Evolutionary conservation across 2,329 filamentous ascomycete species (phyloP).

Genomic region (Cyclaneusma minus): DNA sequence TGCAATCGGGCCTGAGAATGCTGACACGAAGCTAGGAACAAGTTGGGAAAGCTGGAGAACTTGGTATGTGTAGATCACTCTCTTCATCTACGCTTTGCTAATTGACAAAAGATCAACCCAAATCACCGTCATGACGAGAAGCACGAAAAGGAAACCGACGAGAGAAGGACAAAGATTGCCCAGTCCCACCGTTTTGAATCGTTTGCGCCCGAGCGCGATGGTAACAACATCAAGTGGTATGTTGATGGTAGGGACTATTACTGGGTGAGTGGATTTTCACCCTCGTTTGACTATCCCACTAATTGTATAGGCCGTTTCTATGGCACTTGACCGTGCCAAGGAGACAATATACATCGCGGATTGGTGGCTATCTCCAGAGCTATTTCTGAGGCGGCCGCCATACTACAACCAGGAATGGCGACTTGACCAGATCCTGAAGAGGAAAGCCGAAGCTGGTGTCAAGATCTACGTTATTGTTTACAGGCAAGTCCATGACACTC

Average conservation of each 20-base stretch:
- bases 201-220: constrained; percentile 74
- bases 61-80: constrained; percentile 27
- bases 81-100: constrained; percentile 1
- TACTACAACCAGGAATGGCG: constrained; percentile 73
- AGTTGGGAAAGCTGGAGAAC: constrained; percentile 48
- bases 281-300: not conserved
- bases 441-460: constrained; percentile 78
- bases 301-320: constrained; percentile 51
- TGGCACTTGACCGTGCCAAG: constrained; percentile 74
- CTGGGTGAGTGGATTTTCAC: constrained; percentile 35
- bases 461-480: constrained; percentile 92
- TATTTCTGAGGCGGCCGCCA: constrained; percentile 75
- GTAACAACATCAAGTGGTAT: constrained; percentile 91
- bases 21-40: constrained; percentile 23
- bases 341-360: constrained; percentile 93
- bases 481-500: constrained; percentile 43
- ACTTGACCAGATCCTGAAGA: constrained; percentile 74
- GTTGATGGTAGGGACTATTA: constrained; percentile 93
- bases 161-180: constrained; percentile 57
- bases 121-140: constrained; percentile 90
- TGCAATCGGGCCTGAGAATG: not conserved
- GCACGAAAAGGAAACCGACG: constrained; percentile 73
- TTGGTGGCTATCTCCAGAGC: constrained; percentile 89
- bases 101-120: constrained; percentile 43
- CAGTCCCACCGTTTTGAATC: constrained; percentile 74